Base-by-base conservation (phyloP, 495 filamentous ascomycete species). In the Hypoxylon subgilvum region DNA sequence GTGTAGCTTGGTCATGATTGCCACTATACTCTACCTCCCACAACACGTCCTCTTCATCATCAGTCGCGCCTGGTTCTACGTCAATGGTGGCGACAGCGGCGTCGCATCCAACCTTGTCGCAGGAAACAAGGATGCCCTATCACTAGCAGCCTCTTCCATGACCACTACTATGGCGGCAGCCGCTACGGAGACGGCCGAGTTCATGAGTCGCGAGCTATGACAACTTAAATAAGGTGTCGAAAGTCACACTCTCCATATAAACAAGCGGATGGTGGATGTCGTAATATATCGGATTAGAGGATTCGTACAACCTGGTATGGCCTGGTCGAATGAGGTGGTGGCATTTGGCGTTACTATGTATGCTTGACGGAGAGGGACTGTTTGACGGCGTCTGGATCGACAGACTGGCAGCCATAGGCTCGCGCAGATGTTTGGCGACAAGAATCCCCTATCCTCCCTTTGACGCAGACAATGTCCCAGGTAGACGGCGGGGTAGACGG, bases 1-100 rank as follows among this genome's bases (percentile, higher is more conserved):
- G 67, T 72, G 90, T 72, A 85, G 84, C 61, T 86, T 97, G 80
- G 84, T 96, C 66, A 80, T 91, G 57, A 88, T 92, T 64, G 94
- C 89, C 51, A 84, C 84, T 61, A 88, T 88, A 35, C 83, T 97
- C 55, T 98, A 98, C 77, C 88, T 98, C 14, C 94, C 94, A 16
- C 86, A 93, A 55, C 94, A 97, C 72, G 71, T 97, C 65, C 76
- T 83, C 58, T 82, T 84, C 57, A 86, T 98, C 65, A 81, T 87
- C 61, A 81, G 81, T 64, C 86, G 93, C 67, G 84, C 91, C 21
- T 96, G 91, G 85, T 98, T 96, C 77, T 98, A 98, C 80, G 91
- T 90, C 64, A 86, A 84, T 52, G 91, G 91, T 43, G 91, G 92
- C 65, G 88, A 90, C 49, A 68, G 69, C 25, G 65, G 63, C 27